Percentiles rank a stretch among this genome's conserved stretches.
Conservation (phyloP, 257 asterid genomes). For the Lavandula angustifolia region DNA sequence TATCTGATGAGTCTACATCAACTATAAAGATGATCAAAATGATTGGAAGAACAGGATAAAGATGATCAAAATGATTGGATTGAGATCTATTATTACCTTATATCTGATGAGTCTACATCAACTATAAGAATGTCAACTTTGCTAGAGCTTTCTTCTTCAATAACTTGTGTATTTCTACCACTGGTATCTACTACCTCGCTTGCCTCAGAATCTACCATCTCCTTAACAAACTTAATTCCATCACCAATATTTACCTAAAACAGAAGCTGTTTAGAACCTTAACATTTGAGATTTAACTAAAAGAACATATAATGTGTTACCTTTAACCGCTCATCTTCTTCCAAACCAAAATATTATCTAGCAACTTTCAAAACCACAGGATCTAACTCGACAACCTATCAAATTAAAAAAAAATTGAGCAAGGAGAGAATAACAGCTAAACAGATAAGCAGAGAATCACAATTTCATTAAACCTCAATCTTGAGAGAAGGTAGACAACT, state of each 20-base stretch:
- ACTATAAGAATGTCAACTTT: constrained; percentile 69
- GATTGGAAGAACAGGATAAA: neutral
- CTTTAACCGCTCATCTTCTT: constrained; percentile 66
- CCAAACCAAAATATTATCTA: constrained; percentile 64
- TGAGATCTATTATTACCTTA: constrained; percentile 47
- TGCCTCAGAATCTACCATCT: constrained; percentile 39
- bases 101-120: constrained; percentile 91
- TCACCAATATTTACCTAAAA: constrained; percentile 68
- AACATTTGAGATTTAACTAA: no score
- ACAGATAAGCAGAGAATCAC: neutral
- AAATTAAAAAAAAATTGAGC: constrained; percentile 32
- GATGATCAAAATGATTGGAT: no score
- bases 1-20: constrained; percentile 91
- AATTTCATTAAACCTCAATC: constrained; percentile 56
- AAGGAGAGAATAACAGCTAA: constrained; percentile 25
- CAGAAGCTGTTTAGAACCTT: neutral
- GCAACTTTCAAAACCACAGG: constrained; percentile 75
- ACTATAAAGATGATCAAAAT: constrained; percentile 74
- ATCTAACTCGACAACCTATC: constrained; percentile 83
- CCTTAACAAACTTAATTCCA: constrained; percentile 65
- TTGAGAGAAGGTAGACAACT: constrained; percentile 53
- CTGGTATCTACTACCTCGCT: constrained; percentile 35
- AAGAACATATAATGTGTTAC: constrained; percentile 36
- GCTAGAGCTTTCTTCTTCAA: constrained; percentile 31
- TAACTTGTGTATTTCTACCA: constrained; percentile 24